These are phyloP conservation scores for Laetiporus sulphureus DNA, from an alignment of 1,284 basidiomycete species.

Conservation along the genomic window DNA sequence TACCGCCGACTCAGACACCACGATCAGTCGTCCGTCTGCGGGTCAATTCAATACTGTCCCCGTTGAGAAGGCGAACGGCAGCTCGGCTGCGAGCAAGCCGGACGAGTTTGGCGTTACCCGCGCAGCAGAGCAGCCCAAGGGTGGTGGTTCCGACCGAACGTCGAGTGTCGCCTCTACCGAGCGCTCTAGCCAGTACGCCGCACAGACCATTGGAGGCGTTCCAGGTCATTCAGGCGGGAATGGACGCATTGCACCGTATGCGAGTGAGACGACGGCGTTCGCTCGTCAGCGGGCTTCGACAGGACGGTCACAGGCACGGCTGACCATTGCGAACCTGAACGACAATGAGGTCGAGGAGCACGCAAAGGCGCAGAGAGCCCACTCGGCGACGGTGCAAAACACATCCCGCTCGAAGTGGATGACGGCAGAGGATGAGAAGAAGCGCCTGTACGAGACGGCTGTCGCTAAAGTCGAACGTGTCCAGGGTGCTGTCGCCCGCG, in stretches of 20 bases:
- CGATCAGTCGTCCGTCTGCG: slow-evolving; percentile 7
- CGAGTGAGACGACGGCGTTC: slow-evolving; percentile 5
- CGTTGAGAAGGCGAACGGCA: slow-evolving; percentile 10
- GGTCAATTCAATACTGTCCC: slow-evolving; percentile 29
- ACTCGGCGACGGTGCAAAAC: background rate
- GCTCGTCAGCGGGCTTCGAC: slow-evolving; percentile 18
- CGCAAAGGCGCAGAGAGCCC: slow-evolving; percentile 17
- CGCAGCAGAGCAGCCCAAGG: background rate
- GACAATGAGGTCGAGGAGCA: slow-evolving; percentile 20
- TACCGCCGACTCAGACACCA: slow-evolving; percentile 9
- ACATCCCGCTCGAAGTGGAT: slow-evolving; percentile 30
- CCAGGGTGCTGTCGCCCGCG: slow-evolving; percentile 36
- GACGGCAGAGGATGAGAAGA: slow-evolving; percentile 63
- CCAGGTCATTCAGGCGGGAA: slow-evolving; percentile 2
- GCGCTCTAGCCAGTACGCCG: slow-evolving; percentile 2
- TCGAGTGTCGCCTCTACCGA: slow-evolving; percentile 7
- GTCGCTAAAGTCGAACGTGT: slow-evolving; percentile 51
- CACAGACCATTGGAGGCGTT: slow-evolving; percentile 22
- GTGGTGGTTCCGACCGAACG: slow-evolving; percentile 12
- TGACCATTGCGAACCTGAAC: slow-evolving; percentile 24
- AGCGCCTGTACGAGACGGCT: slow-evolving; percentile 58
- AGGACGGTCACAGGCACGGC: slow-evolving; percentile 11
- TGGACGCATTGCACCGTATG: slow-evolving; percentile 1
- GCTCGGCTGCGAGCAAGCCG: slow-evolving; percentile 12
- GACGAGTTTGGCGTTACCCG: slow-evolving; percentile 27